Evolutionary conservation across 257 asterid species (phyloP).

Genomic region (Anisodus acutangulus): DNA sequence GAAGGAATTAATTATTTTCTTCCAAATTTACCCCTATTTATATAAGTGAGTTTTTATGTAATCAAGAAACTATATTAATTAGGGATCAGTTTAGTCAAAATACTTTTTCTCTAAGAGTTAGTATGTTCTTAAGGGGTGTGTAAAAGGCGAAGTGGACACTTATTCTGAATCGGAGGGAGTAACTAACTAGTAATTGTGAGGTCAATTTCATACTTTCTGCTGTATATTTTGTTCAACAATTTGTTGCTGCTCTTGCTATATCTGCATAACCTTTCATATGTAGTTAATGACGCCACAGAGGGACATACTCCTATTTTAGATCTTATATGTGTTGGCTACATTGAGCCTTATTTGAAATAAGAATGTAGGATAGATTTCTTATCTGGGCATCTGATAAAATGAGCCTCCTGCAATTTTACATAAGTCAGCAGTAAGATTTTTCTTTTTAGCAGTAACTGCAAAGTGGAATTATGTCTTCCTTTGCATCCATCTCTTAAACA

Average conservation of each 20-base stretch:
- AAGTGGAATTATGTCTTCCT: constrained; percentile 1
- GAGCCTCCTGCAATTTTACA: neutral
- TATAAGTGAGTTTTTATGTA: too few relatives aligned
- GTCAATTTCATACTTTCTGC: neutral
- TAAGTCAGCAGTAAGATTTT: neutral
- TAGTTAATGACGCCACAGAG: neutral
- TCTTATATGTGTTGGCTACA: neutral
- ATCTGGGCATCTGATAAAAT: neutral
- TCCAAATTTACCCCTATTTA: too few relatives aligned
- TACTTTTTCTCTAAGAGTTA: too few relatives aligned
- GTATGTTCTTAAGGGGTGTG: too few relatives aligned
- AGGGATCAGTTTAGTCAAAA: too few relatives aligned
- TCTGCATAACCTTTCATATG: neutral
- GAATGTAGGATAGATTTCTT: constrained; percentile 11
- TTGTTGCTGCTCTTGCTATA: neutral
- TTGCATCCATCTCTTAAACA: neutral
- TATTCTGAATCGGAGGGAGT: too few relatives aligned
- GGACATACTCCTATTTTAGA: neutral
- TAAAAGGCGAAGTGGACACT: too few relatives aligned
- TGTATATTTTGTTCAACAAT: neutral
- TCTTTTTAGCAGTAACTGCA: neutral
- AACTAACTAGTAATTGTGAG: neutral
- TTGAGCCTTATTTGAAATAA: neutral
- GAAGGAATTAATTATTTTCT: too few relatives aligned
- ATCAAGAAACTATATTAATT: too few relatives aligned